These are phyloP conservation scores for Fusarium camptoceras DNA, from an alignment of 2,329 filamentous ascomycete species.

Conservation along the genomic window DNA sequence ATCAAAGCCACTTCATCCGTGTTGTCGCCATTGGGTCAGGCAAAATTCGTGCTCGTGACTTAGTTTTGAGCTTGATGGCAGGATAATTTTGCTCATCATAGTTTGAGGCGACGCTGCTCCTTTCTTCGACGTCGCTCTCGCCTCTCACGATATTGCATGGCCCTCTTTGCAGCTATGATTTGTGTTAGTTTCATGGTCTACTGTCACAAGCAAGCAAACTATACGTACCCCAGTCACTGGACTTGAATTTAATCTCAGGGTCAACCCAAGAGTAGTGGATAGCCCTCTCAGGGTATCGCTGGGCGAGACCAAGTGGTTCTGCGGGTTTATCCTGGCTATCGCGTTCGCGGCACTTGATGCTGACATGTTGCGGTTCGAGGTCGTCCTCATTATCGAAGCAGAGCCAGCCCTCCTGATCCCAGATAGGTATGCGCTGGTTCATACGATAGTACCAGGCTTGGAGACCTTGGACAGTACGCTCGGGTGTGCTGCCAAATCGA, in stretches of 20 bases:
- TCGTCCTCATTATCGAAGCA: constrained; percentile 56
- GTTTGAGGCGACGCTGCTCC: constrained; percentile 53
- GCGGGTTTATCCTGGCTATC: constrained; percentile 53
- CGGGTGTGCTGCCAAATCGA: constrained; percentile 54
- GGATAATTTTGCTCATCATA: constrained; percentile 40
- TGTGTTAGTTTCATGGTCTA: constrained; percentile 31
- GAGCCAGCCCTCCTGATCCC: constrained; percentile 56
- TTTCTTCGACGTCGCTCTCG: constrained; percentile 54
- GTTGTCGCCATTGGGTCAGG: constrained; percentile 5
- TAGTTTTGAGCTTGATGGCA: constrained; percentile 11
- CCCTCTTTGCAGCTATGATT: constrained; percentile 50
- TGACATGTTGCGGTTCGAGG: constrained; percentile 52
- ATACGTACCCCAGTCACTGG: constrained; percentile 57
- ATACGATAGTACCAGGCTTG: constrained; percentile 60
- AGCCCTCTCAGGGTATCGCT: constrained; percentile 62
- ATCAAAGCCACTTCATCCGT: constrained; percentile 10
- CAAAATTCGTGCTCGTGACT: not conserved
- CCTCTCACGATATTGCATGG: constrained; percentile 53
- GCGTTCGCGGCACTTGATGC: constrained; percentile 56
- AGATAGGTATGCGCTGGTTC: constrained; percentile 56
- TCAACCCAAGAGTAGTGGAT: constrained; percentile 60
- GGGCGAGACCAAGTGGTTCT: constrained; percentile 54
- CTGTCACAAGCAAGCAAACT: not conserved
- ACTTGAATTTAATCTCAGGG: constrained; percentile 52
- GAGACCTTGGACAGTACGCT: constrained; percentile 55